Conservation (phyloP, 352 stramenopile species). For the Pythium sukuiense region DNA sequence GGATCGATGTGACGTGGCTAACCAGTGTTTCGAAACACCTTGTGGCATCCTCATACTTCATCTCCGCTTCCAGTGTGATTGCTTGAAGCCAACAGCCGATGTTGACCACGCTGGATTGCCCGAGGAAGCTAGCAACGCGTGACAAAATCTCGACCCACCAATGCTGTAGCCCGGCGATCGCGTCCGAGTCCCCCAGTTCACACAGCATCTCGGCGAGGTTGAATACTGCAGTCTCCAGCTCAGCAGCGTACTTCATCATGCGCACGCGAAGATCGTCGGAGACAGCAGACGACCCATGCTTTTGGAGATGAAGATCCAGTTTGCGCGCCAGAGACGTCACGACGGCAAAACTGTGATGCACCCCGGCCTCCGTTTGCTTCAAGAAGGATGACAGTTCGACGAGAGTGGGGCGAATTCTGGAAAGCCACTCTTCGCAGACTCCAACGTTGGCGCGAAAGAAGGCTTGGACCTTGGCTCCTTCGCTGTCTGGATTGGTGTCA, state of each 20-base stretch:
- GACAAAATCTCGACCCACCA: conserved; percentile 21
- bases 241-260: conserved; percentile 13
- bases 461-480: conserved; percentile 19
- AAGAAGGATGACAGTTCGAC: conserved; percentile 13
- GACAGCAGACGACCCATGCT: not conserved
- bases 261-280: conserved; percentile 8
- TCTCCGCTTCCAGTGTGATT: conserved; percentile 19
- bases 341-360: conserved; percentile 17
- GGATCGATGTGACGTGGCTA: conserved; percentile 5
- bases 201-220: conserved; percentile 13
- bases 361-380: conserved; percentile 11
- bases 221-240: conserved; percentile 26
- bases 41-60: conserved; percentile 26
- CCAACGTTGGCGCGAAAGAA: conserved; percentile 33
- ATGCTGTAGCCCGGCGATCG: conserved; percentile 17
- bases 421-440: conserved; percentile 32
- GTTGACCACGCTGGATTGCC: conserved; percentile 10
- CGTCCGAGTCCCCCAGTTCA: conserved; percentile 17
- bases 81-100: conserved; percentile 19
- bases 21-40: conserved; percentile 15
- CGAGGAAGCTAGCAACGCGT: conserved; percentile 2
- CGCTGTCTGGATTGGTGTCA: conserved; percentile 20
- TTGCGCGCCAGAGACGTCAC: conserved; percentile 14
- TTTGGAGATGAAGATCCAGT: conserved; percentile 15
- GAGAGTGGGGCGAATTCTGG: conserved; percentile 18